These are phyloP conservation scores for Prunus campanulata DNA, from an alignment of 306 rosid species.

Conservation along the genomic window DNA sequence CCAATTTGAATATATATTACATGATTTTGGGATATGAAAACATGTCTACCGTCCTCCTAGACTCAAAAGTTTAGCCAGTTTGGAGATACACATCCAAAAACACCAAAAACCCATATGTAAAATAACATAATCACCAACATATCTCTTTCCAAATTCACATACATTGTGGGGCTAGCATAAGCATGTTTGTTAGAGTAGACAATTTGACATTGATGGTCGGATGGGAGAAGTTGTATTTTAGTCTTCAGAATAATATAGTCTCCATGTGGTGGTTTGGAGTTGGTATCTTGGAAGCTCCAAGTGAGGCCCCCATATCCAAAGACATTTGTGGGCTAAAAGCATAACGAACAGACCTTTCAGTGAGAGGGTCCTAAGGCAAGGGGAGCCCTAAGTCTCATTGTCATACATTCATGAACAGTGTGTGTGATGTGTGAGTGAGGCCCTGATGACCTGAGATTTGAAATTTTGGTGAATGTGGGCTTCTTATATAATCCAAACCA, in stretches of 20 bases:
- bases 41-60: background rate
- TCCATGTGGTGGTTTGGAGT: constrained; percentile 20
- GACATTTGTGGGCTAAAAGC: constrained; percentile 24
- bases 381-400: constrained; percentile 1
- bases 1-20: background rate
- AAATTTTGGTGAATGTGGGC: background rate
- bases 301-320: constrained; percentile 7
- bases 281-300: constrained; percentile 2
- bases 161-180: constrained; percentile 19
- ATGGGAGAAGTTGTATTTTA: constrained; percentile 31
- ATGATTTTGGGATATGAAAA: background rate
- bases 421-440: background rate
- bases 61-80: background rate
- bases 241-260: constrained; percentile 11
- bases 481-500: no score
- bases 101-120: background rate
- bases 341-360: constrained; percentile 2
- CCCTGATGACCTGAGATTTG: constrained; percentile 2
- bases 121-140: background rate
- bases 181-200: constrained; percentile 8
- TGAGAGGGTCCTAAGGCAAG: constrained; percentile 3
- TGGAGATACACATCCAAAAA: background rate
- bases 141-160: constrained; percentile 19
- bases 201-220: constrained; percentile 8
- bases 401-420: background rate